These are phyloP conservation scores for Botrytis sinoallii DNA, from an alignment of 2,329 filamentous ascomycete species.

Conservation along the genomic window DNA sequence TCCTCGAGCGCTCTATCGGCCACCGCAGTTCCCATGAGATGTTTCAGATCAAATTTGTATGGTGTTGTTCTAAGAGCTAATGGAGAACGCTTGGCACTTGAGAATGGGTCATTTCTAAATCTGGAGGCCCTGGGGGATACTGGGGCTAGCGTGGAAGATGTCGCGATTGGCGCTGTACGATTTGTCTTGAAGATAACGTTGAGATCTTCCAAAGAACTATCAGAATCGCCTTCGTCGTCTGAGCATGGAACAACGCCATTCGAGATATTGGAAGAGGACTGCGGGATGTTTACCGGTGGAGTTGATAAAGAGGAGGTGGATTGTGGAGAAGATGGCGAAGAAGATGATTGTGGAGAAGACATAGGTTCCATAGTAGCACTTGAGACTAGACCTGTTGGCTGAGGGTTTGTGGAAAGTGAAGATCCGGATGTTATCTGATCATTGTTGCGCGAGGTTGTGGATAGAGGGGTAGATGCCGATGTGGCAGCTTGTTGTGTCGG, in stretches of 20 bases:
- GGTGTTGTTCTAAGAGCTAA: conserved; percentile 43
- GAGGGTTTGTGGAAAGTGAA: background rate
- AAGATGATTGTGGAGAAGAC: conserved; percentile 1
- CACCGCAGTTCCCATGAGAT: conserved; percentile 57
- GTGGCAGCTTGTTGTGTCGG: conserved; percentile 1
- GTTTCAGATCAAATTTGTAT: conserved; percentile 62
- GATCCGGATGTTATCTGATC: background rate
- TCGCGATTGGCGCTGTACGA: conserved; percentile 22
- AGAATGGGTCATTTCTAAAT: conserved; percentile 22
- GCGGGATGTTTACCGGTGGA: background rate
- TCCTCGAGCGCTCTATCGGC: conserved; percentile 59
- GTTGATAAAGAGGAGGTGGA: background rate
- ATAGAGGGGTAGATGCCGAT: conserved; percentile 1
- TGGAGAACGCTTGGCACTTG: conserved; percentile 47
- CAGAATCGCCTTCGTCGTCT: conserved; percentile 62
- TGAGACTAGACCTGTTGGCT: background rate
- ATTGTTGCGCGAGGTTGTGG: background rate
- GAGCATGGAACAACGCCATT: conserved; percentile 59
- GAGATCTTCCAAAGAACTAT: conserved; percentile 52
- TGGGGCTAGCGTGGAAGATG: conserved; percentile 9
- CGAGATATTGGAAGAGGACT: conserved; percentile 5
- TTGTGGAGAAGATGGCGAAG: conserved; percentile 10
- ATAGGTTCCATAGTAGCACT: background rate
- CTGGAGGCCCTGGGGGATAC: conserved; percentile 22
- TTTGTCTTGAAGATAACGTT: conserved; percentile 36